Conservation (phyloP, 768 basidiomycete genomes). For the Trametes cingulata region DNA sequence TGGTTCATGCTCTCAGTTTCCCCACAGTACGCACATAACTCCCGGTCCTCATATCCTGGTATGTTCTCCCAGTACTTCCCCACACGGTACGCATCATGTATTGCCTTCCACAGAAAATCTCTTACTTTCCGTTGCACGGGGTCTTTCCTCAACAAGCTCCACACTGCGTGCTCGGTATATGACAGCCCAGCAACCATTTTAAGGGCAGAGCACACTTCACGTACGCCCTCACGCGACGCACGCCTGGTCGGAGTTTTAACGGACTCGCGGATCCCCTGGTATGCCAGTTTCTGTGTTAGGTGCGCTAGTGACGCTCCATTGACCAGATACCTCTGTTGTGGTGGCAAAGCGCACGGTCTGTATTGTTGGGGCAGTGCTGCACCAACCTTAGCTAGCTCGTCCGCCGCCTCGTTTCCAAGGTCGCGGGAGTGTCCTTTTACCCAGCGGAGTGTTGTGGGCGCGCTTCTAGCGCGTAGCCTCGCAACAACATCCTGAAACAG, state of each 20-base stretch:
- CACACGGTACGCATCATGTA: conserved; percentile 3
- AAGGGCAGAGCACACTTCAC: too few relatives aligned
- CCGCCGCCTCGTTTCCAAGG: conserved; percentile 13
- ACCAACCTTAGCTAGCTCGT: not conserved
- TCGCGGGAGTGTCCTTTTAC: conserved; percentile 16
- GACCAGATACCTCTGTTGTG: not conserved
- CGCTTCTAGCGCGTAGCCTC: not conserved
- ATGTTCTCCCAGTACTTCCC: conserved; percentile 25
- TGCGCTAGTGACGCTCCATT: too few relatives aligned
- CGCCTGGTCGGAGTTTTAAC: too few relatives aligned
- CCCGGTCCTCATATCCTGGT: conserved; percentile 2
- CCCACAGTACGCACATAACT: conserved; percentile 16
- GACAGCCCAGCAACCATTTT: too few relatives aligned
- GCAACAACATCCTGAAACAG: not conserved
- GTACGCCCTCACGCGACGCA: too few relatives aligned
- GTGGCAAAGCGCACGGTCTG: not conserved
- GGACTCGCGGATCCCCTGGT: too few relatives aligned
- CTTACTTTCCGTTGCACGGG: not conserved
- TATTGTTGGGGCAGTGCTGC: not conserved
- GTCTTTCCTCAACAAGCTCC: not conserved
- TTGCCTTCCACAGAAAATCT: conserved; percentile 14
- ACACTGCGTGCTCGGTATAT: not conserved
- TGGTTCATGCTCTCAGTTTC: conserved; percentile 23
- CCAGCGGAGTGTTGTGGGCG: conserved; percentile 11
- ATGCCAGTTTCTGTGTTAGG: too few relatives aligned